These are phyloP conservation scores for Yamadazyma tumulicola DNA, from an alignment of 805 yeast species.

Conservation along the genomic window DNA sequence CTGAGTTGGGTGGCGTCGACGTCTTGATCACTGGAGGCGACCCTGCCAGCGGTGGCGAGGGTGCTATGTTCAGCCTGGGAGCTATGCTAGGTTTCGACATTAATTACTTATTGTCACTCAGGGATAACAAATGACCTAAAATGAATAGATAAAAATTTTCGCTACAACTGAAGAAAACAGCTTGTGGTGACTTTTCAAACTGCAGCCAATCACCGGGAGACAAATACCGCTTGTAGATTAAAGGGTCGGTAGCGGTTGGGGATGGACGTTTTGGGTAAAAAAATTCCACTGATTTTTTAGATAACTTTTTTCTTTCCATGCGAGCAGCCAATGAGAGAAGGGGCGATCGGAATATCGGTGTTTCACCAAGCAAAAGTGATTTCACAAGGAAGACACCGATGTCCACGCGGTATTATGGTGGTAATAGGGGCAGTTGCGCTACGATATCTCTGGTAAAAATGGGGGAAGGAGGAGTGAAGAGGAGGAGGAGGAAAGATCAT, in stretches of 20 bases:
- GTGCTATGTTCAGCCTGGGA: conserved; percentile 12
- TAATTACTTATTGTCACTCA: no score
- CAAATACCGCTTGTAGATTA: conserved; percentile 2
- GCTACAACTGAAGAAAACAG: background rate
- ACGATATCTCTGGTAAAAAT: no score
- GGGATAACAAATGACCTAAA: background rate
- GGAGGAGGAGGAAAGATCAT: no score
- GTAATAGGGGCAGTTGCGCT: no score
- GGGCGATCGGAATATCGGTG: conserved; percentile 6
- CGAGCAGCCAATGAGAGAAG: conserved; percentile 17
- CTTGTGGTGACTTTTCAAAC: background rate
- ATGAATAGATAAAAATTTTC: background rate
- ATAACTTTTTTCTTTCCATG: conserved; percentile 31
- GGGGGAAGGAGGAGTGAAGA: no score
- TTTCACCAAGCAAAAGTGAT: conserved; percentile 1
- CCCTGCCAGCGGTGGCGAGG: conserved; percentile 8
- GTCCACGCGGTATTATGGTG: no score
- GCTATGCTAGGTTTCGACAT: conserved; percentile 13
- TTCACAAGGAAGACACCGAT: no score
- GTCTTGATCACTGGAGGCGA: conserved; percentile 10
- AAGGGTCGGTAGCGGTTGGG: no score
- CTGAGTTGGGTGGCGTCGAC: background rate
- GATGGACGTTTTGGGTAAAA: no score
- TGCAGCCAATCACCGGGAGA: conserved; percentile 3
- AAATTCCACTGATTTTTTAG: conserved; percentile 11